Evolutionary conservation across 2,329 filamentous ascomycete species (phyloP), one percentile per base, ranked within the genome.

Genomic region (Fusarium cicatricum): DNA sequence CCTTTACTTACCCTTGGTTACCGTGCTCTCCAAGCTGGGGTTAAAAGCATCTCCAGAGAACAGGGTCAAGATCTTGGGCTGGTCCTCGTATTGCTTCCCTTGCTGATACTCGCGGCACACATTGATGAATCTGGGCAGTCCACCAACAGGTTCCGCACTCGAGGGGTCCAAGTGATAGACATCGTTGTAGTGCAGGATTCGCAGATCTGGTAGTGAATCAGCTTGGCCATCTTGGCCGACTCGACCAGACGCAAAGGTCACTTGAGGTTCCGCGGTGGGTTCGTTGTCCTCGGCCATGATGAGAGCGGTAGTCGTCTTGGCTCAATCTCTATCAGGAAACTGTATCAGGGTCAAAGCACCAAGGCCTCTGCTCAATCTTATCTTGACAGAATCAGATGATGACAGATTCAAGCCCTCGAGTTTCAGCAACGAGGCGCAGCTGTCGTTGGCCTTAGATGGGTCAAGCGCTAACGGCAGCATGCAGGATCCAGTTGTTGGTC

Each of bases 21-120:
- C 87, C 15, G 89, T 90, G 68, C 90, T 94, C 75, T 97, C 92
- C 54, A 97, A 77, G 67, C 90, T 94, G 0, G 93, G 92, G 71
- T 97, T 97, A 76, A 95, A 97, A 10, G 89, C 92, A 81, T 97
- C 93, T 32, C 92, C 92, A 3, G 92, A 96, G 75, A 97, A 97
- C 65, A 96, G 82, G 1, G 91, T 93, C 44, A 96, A 71, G 4
- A 92, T 76, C 33, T 83, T 78, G 1, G 91, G 79, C 70, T 91
- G 88, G 15, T 77, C 85, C 42, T 80, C 72, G 71, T 85, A 95
- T 43, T 79, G 79, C 36, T 82, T 73, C 44, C 84, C 81, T 2
- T 83, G 74, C 44, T 86, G 86, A 71, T 97, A 97, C 72, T 93
- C 82, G 55, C 91, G 87, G 62, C 89, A 82, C 21, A 95, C 78